Base-by-base conservation (phyloP, 148 eudicot genomes). In the Fagopyrum tataricum region DNA sequence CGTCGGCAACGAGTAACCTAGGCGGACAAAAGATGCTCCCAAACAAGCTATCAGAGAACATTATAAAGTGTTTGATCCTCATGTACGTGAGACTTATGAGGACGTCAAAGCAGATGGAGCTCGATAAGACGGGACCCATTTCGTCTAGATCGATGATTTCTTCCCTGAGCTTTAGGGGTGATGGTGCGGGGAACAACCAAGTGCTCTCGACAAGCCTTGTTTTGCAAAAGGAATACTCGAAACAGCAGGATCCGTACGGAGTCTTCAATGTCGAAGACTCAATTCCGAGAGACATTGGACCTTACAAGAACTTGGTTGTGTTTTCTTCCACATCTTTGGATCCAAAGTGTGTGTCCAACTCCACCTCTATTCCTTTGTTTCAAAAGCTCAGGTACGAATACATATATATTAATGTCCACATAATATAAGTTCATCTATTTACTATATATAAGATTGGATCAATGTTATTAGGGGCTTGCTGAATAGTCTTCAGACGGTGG, bases 41-140 rank as follows among this genome's bases (percentile, higher is more conserved):
- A 49, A 91, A 95, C 84, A 91, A 90, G 84, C 76, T 95, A 56
- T 88, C 98, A 0, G 98, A 95, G 81, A 85, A 81, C 85, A 91
- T 95, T 68, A 83, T 90, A 86, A 95, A 95, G 80, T 90, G 90
- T 53, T 77, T 95, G 80, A 79, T 91, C 75, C 84, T 87, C 66
- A 82, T 95, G 6, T 91, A 80, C 44, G 89, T 90, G 46, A 81
- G 98, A 61, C 83, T 94, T 0, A 87, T 89, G 14, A 77, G 97
- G 66, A 87, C 88, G 62, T 86, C 97, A 17, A 86, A 89, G 75
- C 89, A 87, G 12, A 81, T 86, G 71, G 98, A 91, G 81, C 74
- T 95, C 0, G 98, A 95, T 72, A 95, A 84, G 76, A 78, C 93
- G 0, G 98, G 97, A 1, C 92, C 91, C 17, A 69, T 90, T 24